Conservation (phyloP, 2,329 filamentous ascomycete genomes). For the Madurella fahalii region DNA sequence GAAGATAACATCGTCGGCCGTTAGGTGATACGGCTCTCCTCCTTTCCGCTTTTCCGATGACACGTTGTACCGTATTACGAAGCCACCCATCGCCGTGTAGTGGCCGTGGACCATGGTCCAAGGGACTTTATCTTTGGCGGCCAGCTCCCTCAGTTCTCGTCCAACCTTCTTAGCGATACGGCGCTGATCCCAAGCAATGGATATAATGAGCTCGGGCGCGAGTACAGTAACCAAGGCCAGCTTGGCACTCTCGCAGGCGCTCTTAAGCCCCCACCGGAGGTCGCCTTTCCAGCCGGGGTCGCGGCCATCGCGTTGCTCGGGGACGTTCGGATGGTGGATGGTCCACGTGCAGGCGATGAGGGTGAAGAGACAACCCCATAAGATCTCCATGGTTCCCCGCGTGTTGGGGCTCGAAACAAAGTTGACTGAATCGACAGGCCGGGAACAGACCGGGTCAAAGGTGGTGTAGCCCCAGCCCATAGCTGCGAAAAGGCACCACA, state of each 20-base stretch:
- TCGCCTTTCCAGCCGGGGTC: neutral
- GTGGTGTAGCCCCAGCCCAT: neutral
- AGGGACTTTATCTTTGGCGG: too few species aligned
- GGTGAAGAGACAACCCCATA: conserved; percentile 10
- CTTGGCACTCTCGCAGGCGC: neutral
- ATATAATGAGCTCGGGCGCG: neutral
- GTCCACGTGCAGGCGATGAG: conserved; percentile 10
- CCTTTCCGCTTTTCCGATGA: too few species aligned
- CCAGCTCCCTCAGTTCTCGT: neutral
- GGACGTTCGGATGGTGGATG: conserved; percentile 10
- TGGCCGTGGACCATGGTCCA: neutral
- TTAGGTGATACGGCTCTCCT: neutral
- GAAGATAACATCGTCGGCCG: neutral
- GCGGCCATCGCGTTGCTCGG: conserved; percentile 1
- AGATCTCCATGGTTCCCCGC: neutral
- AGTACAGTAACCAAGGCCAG: neutral
- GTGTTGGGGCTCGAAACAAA: conserved; percentile 3
- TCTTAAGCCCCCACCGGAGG: neutral
- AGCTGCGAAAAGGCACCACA: too few species aligned
- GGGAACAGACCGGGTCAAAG: neutral
- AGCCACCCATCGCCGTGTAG: neutral
- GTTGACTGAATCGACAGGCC: neutral
- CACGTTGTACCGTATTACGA: neutral
- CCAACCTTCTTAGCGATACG: neutral
- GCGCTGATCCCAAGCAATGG: neutral